Percentiles rank a stretch among this genome's conserved stretches.
Evolutionary conservation across 192 early-diverging fungal genomes (phyloP).

Genomic region (Jimgerdemannia lactiflua): DNA sequence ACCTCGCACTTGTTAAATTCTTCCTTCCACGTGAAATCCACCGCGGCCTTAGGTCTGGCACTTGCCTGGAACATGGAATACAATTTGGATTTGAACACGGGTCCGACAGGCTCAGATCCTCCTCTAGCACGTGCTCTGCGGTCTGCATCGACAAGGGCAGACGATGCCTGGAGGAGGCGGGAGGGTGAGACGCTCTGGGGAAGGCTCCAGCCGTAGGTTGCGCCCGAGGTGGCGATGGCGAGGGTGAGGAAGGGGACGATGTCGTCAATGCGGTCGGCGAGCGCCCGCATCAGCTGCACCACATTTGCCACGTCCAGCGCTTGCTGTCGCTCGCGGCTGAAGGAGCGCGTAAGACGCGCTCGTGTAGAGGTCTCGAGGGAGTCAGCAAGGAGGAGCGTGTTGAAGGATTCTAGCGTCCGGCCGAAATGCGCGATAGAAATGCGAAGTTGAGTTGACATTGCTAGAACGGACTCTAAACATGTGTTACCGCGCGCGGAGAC

Average conservation of each 20-base stretch:
- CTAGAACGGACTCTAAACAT: conserved; percentile 50
- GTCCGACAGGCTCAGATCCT: not conserved
- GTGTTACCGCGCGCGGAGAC: conserved; percentile 61
- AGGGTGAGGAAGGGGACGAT: conserved; percentile 52
- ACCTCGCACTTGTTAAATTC: conserved; percentile 60
- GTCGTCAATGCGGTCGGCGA: conserved; percentile 41
- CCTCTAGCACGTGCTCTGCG: conserved; percentile 14
- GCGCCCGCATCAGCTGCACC: conserved; percentile 27
- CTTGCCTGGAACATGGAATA: conserved; percentile 71
- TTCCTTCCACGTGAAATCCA: conserved; percentile 82
- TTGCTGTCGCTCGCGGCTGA: conserved; percentile 11
- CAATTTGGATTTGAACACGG: conserved; percentile 46
- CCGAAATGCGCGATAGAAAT: conserved; percentile 49
- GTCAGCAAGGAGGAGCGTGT: not conserved
- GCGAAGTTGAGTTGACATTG: conserved; percentile 50
- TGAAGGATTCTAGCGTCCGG: conserved; percentile 18
- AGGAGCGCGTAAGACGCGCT: conserved; percentile 3
- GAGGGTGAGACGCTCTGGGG: conserved; percentile 43
- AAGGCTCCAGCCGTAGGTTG: conserved; percentile 37
- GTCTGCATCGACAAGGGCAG: conserved; percentile 2
- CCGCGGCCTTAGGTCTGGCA: conserved; percentile 49
- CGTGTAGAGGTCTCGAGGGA: conserved; percentile 17
- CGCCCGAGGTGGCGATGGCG: conserved; percentile 49
- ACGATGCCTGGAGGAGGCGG: conserved; percentile 60
- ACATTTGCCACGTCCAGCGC: conserved; percentile 36